These are phyloP conservation scores for Pinus taeda DNA, from an alignment of 75 land plant species.

Conservation along the genomic window DNA sequence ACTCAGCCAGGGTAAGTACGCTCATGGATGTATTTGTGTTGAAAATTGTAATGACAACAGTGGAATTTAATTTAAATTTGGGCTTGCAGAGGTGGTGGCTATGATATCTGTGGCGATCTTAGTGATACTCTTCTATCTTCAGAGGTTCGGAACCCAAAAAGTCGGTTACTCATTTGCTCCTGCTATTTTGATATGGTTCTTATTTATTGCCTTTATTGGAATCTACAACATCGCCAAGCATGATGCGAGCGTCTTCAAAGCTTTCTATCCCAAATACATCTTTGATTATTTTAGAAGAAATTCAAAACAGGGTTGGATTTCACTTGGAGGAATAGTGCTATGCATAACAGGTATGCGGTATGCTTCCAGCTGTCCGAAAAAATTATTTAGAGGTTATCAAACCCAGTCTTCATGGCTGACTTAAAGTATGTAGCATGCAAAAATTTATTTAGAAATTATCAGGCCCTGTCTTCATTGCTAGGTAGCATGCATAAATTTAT, in stretches of 20 bases:
- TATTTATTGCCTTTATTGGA: constrained; percentile 29
- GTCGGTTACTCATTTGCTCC: constrained; percentile 56
- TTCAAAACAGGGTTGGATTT: constrained; percentile 30
- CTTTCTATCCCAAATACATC: constrained; percentile 44
- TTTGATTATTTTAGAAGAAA: constrained; percentile 32
- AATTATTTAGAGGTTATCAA: no score
- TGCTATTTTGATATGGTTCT: constrained; percentile 35
- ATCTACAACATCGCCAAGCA: constrained; percentile 34
- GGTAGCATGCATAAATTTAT: background rate
- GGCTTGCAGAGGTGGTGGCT: constrained; percentile 33
- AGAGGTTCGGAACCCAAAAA: constrained; percentile 52
- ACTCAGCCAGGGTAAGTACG: background rate
- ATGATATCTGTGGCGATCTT: constrained; percentile 31
- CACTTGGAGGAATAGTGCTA: constrained; percentile 55
- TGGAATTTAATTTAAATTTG: background rate
- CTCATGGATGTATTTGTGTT: background rate
- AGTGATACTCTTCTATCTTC: constrained; percentile 28
- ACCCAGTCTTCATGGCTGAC: background rate
- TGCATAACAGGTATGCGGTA: constrained; percentile 35
- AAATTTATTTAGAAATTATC: no score
- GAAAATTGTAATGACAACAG: no score
- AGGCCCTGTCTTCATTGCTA: background rate
- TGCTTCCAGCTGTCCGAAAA: background rate
- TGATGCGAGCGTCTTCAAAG: constrained; percentile 32
- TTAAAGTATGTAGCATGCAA: background rate